These are phyloP conservation scores for Xenoacremonium recifei DNA, from an alignment of 2,329 filamentous ascomycete species.

Conservation along the genomic window DNA sequence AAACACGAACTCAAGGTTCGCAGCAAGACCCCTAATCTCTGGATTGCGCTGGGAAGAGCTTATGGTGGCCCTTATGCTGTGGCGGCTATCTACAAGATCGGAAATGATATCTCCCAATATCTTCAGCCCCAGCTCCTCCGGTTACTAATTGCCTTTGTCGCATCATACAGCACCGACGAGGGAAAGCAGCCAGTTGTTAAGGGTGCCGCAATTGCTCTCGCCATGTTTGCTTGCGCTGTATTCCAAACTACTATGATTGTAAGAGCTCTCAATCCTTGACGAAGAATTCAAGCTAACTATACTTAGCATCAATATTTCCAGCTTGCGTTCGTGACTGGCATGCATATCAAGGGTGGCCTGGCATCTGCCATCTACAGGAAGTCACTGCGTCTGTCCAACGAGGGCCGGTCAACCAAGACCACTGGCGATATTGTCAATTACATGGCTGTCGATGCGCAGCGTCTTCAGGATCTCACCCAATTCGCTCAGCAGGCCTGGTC, in stretches of 20 bases:
- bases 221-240: constrained; percentile 87
- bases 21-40: constrained; percentile 66
- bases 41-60: constrained; percentile 79
- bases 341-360: constrained; percentile 91
- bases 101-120: constrained; percentile 84
- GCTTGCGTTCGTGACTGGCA: constrained; percentile 88
- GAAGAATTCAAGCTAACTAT: background rate
- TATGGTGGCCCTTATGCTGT: constrained; percentile 83
- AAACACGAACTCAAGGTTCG: constrained; percentile 64
- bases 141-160: constrained; percentile 78
- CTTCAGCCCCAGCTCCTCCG: constrained; percentile 87
- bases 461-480: constrained; percentile 90
- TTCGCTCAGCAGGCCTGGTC: constrained; percentile 96
- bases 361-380: constrained; percentile 93
- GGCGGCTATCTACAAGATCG: constrained; percentile 82
- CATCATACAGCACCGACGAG: constrained; percentile 65
- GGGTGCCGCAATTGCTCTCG: constrained; percentile 82
- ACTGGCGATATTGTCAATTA: constrained; percentile 99
- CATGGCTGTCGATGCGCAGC: constrained; percentile 97
- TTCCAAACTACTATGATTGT: constrained; percentile 81
- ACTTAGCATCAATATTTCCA: constrained; percentile 89
- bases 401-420: constrained; percentile 82
- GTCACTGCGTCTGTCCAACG: constrained; percentile 85
- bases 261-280: constrained; percentile 15
- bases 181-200: constrained; percentile 75